Percentiles rank a stretch among this genome's conserved stretches.
Conservation (phyloP, 257 asterid genomes). For the Forsythia viridissima region DNA sequence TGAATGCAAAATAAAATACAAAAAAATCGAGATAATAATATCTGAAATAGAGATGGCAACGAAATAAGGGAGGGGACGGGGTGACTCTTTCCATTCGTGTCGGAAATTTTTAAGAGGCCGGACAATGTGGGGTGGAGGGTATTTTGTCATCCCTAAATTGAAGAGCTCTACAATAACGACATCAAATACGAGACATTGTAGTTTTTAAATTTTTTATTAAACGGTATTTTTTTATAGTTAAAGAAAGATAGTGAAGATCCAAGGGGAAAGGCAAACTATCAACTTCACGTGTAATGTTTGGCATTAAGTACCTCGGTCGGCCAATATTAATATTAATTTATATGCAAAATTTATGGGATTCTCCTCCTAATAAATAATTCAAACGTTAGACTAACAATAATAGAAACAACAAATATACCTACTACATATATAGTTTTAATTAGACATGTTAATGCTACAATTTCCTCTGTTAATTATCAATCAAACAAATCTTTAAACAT, state of each 20-base stretch:
- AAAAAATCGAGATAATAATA: too few species aligned
- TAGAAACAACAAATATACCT: neutral
- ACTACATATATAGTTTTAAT: neutral
- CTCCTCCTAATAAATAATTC: slow-evolving; percentile 14
- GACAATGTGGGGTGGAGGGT: too few species aligned
- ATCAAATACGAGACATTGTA: neutral
- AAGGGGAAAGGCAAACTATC: slow-evolving; percentile 17
- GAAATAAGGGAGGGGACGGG: too few species aligned
- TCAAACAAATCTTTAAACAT: neutral
- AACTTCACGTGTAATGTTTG: slow-evolving; percentile 23
- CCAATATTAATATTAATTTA: neutral
- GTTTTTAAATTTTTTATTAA: neutral
- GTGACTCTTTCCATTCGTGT: too few species aligned
- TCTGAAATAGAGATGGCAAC: too few species aligned
- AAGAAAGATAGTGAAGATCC: neutral
- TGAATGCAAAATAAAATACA: too few species aligned
- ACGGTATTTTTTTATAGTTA: neutral
- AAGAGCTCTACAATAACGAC: neutral
- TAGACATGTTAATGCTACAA: neutral
- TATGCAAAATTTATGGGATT: slow-evolving; percentile 10
- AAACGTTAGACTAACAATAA: neutral
- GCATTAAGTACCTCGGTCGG: neutral
- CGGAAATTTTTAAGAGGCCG: too few species aligned
- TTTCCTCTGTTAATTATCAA: neutral
- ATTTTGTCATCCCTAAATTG: too few species aligned